These are phyloP conservation scores for Colletotrichum tropicale DNA, from an alignment of 2,329 filamentous ascomycete species.

Conservation along the genomic window DNA sequence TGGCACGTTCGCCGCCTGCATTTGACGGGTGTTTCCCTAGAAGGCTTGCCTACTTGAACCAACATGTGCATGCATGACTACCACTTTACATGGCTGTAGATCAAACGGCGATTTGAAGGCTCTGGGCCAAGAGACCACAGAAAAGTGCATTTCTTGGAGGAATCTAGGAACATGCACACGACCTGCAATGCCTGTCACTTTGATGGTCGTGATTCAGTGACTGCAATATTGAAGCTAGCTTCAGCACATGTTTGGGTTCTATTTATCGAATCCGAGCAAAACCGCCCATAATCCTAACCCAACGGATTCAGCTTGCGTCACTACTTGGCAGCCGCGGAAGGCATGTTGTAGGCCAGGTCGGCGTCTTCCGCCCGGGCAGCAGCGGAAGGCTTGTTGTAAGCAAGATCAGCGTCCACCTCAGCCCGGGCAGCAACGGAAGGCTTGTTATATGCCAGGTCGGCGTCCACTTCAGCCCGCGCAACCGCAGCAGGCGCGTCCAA, in stretches of 20 bases:
- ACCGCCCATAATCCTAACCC: neutral
- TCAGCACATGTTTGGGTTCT: neutral
- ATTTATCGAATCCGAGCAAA: rapidly evolving
- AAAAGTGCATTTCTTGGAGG: neutral
- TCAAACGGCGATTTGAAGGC: neutral
- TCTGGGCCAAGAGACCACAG: neutral
- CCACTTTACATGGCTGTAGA: neutral
- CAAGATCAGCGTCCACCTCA: too few relatives aligned
- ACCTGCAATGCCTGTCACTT: neutral
- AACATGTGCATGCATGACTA: neutral
- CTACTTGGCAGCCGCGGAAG: neutral
- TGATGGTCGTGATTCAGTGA: neutral
- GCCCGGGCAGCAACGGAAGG: neutral
- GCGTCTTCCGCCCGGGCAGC: too few relatives aligned
- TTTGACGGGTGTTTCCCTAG: neutral
- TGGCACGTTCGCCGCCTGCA: too few relatives aligned
- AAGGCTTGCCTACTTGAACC: neutral
- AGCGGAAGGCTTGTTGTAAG: too few relatives aligned
- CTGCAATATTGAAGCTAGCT: neutral
- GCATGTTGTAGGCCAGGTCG: too few relatives aligned
- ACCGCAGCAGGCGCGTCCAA: neutral
- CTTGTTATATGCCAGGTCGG: neutral
- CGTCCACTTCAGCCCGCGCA: neutral
- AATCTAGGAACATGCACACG: neutral
- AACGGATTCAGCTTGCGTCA: neutral